phyloP scores from a whole-genome alignment of 2,329 filamentous ascomycete genomes.

The Nemania sp. region DNA sequence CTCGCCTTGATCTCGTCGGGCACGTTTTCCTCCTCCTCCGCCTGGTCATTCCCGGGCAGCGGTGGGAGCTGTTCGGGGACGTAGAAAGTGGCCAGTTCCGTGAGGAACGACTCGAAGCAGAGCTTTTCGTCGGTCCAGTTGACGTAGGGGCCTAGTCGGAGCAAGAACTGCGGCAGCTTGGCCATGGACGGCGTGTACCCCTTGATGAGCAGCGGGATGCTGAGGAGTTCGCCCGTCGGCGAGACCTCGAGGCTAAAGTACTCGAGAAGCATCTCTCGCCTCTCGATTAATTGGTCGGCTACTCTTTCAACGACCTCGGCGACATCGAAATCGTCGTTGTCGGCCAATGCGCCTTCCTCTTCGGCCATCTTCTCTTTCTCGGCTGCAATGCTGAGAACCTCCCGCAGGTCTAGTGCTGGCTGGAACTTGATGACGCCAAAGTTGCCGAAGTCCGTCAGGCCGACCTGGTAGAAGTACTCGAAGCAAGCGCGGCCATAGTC shows the following conservation, averaged over 20 bases:
- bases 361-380: slow-evolving; percentile 66
- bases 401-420: slow-evolving; percentile 71
- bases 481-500: slow-evolving; percentile 88
- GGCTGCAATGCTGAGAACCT: slow-evolving; percentile 74
- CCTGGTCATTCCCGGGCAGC: slow-evolving; percentile 39
- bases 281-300: slow-evolving; percentile 69
- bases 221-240: slow-evolving; percentile 73
- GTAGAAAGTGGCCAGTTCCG: slow-evolving; percentile 87
- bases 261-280: slow-evolving; percentile 84
- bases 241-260: slow-evolving; percentile 91
- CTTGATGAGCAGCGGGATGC: slow-evolving; percentile 83
- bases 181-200: slow-evolving; percentile 84
- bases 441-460: slow-evolving; percentile 93
- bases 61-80: slow-evolving; percentile 80
- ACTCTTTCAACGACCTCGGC: slow-evolving; percentile 69
- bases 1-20: slow-evolving; percentile 60
- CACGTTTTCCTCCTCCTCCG: slow-evolving; percentile 48
- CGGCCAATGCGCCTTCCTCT: slow-evolving; percentile 36
- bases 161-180: slow-evolving; percentile 86
- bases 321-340: slow-evolving; percentile 66
- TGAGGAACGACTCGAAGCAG: slow-evolving; percentile 85
- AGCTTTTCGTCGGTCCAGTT: slow-evolving; percentile 82
- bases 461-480: slow-evolving; percentile 95
- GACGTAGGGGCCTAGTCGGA: slow-evolving; percentile 85
- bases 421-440: slow-evolving; percentile 84